Evolutionary conservation across 2,329 filamentous ascomycete genomes (phyloP), one percentile per base, ranked within the genome.

Genomic region (Emergomyces orientalis): DNA sequence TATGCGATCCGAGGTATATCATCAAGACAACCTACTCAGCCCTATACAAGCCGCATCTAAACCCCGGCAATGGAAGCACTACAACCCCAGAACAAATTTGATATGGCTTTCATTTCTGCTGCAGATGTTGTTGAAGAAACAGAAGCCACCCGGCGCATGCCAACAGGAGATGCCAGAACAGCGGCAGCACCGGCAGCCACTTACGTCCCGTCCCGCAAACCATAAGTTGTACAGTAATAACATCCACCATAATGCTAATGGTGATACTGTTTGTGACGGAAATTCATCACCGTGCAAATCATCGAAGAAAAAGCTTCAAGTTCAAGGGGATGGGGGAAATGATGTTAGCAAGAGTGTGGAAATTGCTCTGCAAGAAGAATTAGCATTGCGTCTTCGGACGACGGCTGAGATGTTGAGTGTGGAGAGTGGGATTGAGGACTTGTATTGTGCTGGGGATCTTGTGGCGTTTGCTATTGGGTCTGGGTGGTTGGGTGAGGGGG

Each of bases 41-140:
- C 71, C 71, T 4, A 71, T 74, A 43, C 73, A 76, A 66, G 66
- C 69, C 30, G 69, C 69, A 5, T 65, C 71, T 27, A 70, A 75
- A 25, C 69, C 72, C 2, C 73, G 73, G 60, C 73, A 79, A 51
- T 88, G 85, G 84, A 71, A 75, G 13, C 72, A 77, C 37, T 87
- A 82, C 70, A 78, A 81, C 47, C 84, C 86, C 2, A 77, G 79
- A 62, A 86, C 85, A 2, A 88, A 88, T 66, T 75, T 86, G 17
- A 76, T 87, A 17, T 88, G 86, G 86, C 72, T 86, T 27, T 80
- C 85, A 59, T 86, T 86, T 69, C 73, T 88, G 4, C 77, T 87
- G 14, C 78, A 80, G 63, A 82, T 81, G 66, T 76, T 88, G 0
- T 72, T 86, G 30, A 76, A 74, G 43, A 76, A 76, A 47, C 66